Base-by-base conservation (phyloP, 768 basidiomycete species). In the Pleurotus eryngii region DNA sequence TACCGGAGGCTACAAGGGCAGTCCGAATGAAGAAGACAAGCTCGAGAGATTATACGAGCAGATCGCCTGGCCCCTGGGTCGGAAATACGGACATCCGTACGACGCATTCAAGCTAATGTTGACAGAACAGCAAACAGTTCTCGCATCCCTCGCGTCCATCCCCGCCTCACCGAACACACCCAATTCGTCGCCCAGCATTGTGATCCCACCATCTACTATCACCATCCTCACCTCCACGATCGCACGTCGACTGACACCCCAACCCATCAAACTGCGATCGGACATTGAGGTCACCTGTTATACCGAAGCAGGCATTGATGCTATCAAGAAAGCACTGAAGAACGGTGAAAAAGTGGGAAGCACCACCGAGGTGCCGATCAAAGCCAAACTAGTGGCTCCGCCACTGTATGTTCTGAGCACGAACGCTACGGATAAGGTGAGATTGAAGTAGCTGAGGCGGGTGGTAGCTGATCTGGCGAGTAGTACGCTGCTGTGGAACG, bases 271-370 rank as follows among this genome's bases (percentile, higher is more conserved):
- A 76, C 84, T 99, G 40, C 92, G 97, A 64, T 95, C 97, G 3
- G 97, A 99, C 73, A 91, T 99, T 65, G 95, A 98, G 74, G 75
- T 99, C 46, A 97, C 95, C 40, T 98, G 96, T 72, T 99, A 97
- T 71, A 89, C 89, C 1, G 95, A 94, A 35, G 85, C 91, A 5
- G 96, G 97, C 7, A 98, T 99, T 69, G 93, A 97, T 64, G 95
- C 96, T 4, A 98, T 99, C 74, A 93, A 93, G 74, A 87, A 86
- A 53, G 95, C 97, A 0, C 80, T 98, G 37, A 81, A 83, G 43
- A 91, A 90, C 3, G 96, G 96, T 27, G 97, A 98, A 70, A 84
- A 81, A 51, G 84, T 90, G 61, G 30, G 30, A 35, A 92, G 91
- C 71, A 94, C 80, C 15, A 91, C 94, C 57, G 83, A 87, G 0